These are phyloP conservation scores for Xylariales sp. DNA, from an alignment of 2,329 filamentous ascomycete genomes.

Conservation along the genomic window DNA sequence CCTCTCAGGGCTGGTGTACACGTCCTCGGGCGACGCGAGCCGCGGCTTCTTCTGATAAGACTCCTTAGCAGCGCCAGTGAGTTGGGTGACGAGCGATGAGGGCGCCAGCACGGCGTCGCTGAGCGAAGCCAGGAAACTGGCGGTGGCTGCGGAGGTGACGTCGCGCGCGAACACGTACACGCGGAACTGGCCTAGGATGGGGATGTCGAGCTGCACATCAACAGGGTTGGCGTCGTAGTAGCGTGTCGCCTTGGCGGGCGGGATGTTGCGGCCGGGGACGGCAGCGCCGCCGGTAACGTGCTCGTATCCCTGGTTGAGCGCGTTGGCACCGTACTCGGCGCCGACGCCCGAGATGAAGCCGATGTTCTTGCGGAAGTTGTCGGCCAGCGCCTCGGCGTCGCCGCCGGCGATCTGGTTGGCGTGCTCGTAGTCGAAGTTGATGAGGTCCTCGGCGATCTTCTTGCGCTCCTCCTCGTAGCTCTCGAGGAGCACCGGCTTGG, in stretches of 20 bases:
- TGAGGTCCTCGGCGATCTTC: constrained; percentile 55
- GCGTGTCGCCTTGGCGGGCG: constrained; percentile 66
- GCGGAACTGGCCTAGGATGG: constrained; percentile 72
- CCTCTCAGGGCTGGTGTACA: constrained; percentile 62
- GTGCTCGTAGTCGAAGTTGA: constrained; percentile 55
- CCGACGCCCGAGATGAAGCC: constrained; percentile 71
- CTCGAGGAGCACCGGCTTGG: constrained; percentile 48
- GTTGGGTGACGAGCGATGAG: constrained; percentile 53
- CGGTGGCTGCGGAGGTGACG: constrained; percentile 44
- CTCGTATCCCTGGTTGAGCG: constrained; percentile 40
- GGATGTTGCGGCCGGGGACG: constrained; percentile 51
- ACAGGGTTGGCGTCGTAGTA: constrained; percentile 77
- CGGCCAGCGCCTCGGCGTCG: constrained; percentile 57
- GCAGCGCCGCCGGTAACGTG: constrained; percentile 41
- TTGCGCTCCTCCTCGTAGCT: constrained; percentile 62
- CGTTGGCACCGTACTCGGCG: constrained; percentile 52
- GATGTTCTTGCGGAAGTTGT: constrained; percentile 67
- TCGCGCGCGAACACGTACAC: constrained; percentile 68
- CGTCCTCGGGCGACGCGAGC: constrained; percentile 54
- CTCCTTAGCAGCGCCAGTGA: constrained; percentile 53
- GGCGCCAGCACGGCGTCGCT: constrained; percentile 48
- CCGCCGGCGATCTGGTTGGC: constrained; percentile 56
- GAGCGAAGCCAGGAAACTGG: constrained; percentile 53
- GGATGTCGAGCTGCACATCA: constrained; percentile 73
- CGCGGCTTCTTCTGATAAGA: constrained; percentile 60